Percentiles rank a stretch among this genome's conserved stretches.
Evolutionary conservation across 805 yeast genomes (phyloP).

Genomic region (Komagataella ulmi): DNA sequence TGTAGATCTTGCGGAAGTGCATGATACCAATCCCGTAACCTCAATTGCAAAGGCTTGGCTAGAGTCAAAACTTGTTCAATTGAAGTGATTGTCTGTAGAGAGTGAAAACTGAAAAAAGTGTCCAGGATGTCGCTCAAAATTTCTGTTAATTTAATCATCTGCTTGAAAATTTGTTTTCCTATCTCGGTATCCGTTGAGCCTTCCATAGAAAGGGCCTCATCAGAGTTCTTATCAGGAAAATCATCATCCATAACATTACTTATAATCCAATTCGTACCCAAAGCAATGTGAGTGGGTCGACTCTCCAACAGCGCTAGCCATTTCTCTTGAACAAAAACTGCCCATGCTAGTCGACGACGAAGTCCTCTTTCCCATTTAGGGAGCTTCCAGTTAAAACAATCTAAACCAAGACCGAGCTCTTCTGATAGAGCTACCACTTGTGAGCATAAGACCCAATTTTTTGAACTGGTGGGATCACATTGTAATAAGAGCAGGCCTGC

Average conservation of each 20-base stretch:
- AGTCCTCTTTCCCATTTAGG: slow-evolving; percentile 94
- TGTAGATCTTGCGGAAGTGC: slow-evolving; percentile 52
- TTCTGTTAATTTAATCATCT: slow-evolving; percentile 50
- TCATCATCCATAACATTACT: slow-evolving; percentile 56
- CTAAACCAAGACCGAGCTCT: slow-evolving; percentile 83
- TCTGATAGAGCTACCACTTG: slow-evolving; percentile 83
- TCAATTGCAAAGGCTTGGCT: slow-evolving; percentile 75
- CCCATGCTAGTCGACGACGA: slow-evolving; percentile 88
- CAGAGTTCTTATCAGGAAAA: slow-evolving; percentile 58
- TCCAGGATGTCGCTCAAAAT: slow-evolving; percentile 63
- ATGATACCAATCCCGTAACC: slow-evolving; percentile 66
- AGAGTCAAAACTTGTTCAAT: slow-evolving; percentile 56
- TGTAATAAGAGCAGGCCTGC: slow-evolving; percentile 75
- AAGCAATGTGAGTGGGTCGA: slow-evolving; percentile 69
- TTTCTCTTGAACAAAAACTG: slow-evolving; percentile 82
- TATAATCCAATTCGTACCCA: slow-evolving; percentile 72
- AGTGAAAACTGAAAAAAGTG: slow-evolving; percentile 58
- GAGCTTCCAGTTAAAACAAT: slow-evolving; percentile 80
- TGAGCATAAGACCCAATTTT: slow-evolving; percentile 78
- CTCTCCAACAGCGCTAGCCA: slow-evolving; percentile 79
- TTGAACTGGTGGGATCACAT: slow-evolving; percentile 37
- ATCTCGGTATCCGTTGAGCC: slow-evolving; percentile 58
- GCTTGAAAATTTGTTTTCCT: slow-evolving; percentile 58
- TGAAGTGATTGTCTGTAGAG: slow-evolving; percentile 39
- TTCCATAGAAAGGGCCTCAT: slow-evolving; percentile 23